Evolutionary conservation across 805 yeast genomes (phyloP).

Genomic region (Wilhelminamyces savonicus): DNA sequence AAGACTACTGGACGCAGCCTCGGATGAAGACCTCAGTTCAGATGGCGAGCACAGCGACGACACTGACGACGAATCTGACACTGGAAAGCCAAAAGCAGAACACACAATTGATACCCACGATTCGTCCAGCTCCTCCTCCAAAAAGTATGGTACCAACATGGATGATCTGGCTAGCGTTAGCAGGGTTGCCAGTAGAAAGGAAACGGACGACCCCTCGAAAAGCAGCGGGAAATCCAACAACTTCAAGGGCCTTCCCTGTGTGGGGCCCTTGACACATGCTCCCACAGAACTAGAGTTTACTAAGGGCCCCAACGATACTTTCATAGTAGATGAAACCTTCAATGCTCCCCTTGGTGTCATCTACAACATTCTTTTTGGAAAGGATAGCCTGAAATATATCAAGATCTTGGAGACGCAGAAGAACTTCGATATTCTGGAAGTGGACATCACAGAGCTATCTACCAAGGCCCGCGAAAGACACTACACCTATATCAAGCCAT

Average conservation of each 20-base stretch:
- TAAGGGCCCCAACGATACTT: slow-evolving; percentile 41
- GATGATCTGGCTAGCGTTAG: slow-evolving; percentile 1
- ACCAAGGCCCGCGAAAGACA: slow-evolving; percentile 39
- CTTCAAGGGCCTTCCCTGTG: slow-evolving; percentile 22
- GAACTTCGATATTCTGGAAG: slow-evolving; percentile 17
- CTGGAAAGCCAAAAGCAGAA: too few species aligned
- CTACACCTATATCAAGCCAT: slow-evolving; percentile 66
- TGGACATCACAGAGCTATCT: slow-evolving; percentile 25
- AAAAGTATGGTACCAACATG: not conserved
- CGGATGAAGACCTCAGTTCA: slow-evolving; percentile 3
- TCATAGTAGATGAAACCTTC: slow-evolving; percentile 44
- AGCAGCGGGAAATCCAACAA: not conserved
- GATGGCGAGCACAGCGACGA: not conserved
- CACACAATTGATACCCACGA: too few species aligned
- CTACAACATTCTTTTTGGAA: slow-evolving; percentile 66
- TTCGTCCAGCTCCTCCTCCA: too few species aligned
- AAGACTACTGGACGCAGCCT: slow-evolving; percentile 12
- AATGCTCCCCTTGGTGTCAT: slow-evolving; percentile 75
- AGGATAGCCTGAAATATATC: slow-evolving; percentile 36
- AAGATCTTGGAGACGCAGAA: slow-evolving; percentile 26
- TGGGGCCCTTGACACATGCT: slow-evolving; percentile 61
- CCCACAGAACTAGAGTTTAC: slow-evolving; percentile 48
- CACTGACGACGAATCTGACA: slow-evolving; percentile 1
- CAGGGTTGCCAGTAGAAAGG: not conserved
- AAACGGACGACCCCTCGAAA: not conserved